Evolutionary conservation across 148 eudicot genomes (phyloP), one percentile per base, ranked within the genome.

Genomic region (Chenopodium formosanum): DNA sequence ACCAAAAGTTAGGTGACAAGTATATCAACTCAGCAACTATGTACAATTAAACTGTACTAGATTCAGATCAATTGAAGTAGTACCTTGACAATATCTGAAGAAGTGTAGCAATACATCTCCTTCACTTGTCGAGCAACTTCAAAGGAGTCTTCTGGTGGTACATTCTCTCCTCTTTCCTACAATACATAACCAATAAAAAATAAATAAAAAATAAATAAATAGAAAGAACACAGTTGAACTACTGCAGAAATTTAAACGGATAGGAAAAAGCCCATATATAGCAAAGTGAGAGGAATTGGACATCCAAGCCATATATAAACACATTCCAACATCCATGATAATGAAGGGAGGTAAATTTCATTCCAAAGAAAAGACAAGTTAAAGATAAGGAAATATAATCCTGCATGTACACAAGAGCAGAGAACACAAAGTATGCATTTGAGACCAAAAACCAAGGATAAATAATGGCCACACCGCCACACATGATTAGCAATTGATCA

Each of bases 121-220:
- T 95, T 95, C 78, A 95, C 94, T 84, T 92, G 93, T 68, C 98
- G 91, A 79, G 99, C 99, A 79, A 94, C 99, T 78, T 95, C 99
- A 88, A 93, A 91, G 47, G 97, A 95, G 78, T 95, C 99, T 78
- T 95, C 99, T 31, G 94, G 94, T 19, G 99, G 99, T 80, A 93
- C 88, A 82, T 92, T 91, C 89, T 95, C 99, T 78, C 99, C 99
- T 86, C 99, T 92, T 95, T 95, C 99, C 99, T 95, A 86, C 82
- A 90, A 66, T 60, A 84, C 74, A 75, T 37, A 60, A 74, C 13
- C 31, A 29, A 29, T 29, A 29, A 29, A 29, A 31, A 31, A 31
- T 0, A 23, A 23, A 23, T 23, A 23, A 23, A 23, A 23, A 23
- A 31, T 31, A 74, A 81, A 69, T 85, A 80, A 63, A 83, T 23